Base-by-base conservation (phyloP, 495 filamentous ascomycete species). In the Penicillium lividum region DNA sequence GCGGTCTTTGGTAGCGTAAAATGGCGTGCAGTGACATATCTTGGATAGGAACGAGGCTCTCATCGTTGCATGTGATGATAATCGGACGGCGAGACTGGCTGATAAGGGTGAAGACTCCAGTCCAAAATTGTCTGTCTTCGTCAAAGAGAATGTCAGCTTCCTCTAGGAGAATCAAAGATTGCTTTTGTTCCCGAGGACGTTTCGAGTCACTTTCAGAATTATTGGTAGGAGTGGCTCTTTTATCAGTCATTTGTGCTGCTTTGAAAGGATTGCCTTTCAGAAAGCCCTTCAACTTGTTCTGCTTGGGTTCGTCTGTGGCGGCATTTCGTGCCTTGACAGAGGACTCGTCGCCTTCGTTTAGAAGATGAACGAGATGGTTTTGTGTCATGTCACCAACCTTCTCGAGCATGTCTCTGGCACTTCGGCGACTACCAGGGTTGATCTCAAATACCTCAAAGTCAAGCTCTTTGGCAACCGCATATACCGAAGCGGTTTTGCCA, bases 401-500 rank as follows among this genome's bases (percentile, higher is more conserved):
- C 53, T 97, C 94, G 8, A 95, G 65, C 48, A 99, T 83, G 67
- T 99, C 95, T 67, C 89, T 92, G 10, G 91, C 95, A 68, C 84
- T 95, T 48, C 95, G 79, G 56, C 92, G 84, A 62, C 80, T 90
- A 42, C 90, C 84, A 6, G 93, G 69, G 61, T 95, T 96, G 65
- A 99, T 90, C 72, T 99, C 95, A 63, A 98, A 98, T 5, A 99
- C 84, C 57, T 96, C 91, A 69, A 93, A 98, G 22, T 86, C 93
- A 25, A 97, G 82, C 75, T 99, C 94, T 63, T 92, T 94, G 3
- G 95, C 94, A n/a, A 92, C 89, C 5, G 95, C 95, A 72, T 96
- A 92, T 0, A 97, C 86, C 1, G 91, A 86, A 15, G 95, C 93
- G 11, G 92, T 95, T 72, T 99, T 99, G 7, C 95, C 95, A 68